A percentile compares a stretch with the other conserved stretches of the same genome.
Conservation (phyloP, 768 basidiomycete species). For the Amanita rubescens region DNA sequence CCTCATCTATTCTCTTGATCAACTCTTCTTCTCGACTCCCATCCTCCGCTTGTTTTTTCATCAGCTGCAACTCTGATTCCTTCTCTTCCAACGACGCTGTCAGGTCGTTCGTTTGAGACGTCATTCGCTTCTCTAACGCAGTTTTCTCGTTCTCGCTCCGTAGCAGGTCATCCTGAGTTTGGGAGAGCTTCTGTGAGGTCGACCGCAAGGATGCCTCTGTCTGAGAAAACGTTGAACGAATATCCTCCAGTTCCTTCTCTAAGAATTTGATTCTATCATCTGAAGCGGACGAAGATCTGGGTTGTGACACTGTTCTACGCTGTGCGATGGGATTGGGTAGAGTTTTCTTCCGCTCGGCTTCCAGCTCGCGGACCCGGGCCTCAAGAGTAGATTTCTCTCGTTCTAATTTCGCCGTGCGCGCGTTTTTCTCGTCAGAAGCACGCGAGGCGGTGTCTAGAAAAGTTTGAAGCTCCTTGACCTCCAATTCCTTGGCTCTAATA, state of each 20-base stretch:
- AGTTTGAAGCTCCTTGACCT: constrained; percentile 46
- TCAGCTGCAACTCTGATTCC: constrained; percentile 49
- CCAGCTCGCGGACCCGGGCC: constrained; percentile 50
- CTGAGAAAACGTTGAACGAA: constrained; percentile 33
- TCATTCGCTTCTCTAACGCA: constrained; percentile 41
- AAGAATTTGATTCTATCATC: constrained; percentile 40
- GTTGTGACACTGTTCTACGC: constrained; percentile 30
- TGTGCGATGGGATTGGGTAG: constrained; percentile 22
- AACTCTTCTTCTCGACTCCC: constrained; percentile 53
- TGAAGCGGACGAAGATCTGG: constrained; percentile 55
- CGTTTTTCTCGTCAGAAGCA: constrained; percentile 39
- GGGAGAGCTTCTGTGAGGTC: constrained; percentile 40
- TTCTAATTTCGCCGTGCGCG: constrained; percentile 39
- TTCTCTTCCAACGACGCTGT: constrained; percentile 40
- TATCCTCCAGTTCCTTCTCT: constrained; percentile 49
- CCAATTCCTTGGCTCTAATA: constrained; percentile 41
- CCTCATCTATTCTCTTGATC: constrained; percentile 62
- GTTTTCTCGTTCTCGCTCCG: constrained; percentile 53
- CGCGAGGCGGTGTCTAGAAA: constrained; percentile 48
- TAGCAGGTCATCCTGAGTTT: constrained; percentile 40
- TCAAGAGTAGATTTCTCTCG: constrained; percentile 53
- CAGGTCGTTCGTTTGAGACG: constrained; percentile 37
- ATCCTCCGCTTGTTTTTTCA: constrained; percentile 33
- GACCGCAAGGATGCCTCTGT: constrained; percentile 37
- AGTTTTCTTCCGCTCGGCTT: constrained; percentile 29